phyloP scores from a whole-genome alignment of 345 rosid genomes.

The Schrenkiella parvula region DNA sequence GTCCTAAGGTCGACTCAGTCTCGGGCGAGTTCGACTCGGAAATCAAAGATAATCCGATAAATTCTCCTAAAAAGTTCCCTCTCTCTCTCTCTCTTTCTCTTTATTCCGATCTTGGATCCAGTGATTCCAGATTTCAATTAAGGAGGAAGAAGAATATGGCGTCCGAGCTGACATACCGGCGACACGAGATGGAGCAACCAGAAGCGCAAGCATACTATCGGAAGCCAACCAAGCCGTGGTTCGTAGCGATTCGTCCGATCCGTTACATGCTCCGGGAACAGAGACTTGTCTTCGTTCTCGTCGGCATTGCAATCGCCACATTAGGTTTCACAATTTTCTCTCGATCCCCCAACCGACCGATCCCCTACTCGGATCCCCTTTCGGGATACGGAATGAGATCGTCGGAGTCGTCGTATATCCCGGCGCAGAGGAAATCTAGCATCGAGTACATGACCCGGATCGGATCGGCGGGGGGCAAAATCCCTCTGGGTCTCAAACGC shows the following conservation, averaged over 20 bases:
- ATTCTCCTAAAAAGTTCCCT: neutral
- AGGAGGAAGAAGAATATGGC: slow-evolving; percentile 45
- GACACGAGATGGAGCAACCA: slow-evolving; percentile 61
- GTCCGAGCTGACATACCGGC: slow-evolving; percentile 75
- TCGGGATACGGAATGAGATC: slow-evolving; percentile 28
- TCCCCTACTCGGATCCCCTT: slow-evolving; percentile 17
- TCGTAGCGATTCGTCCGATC: slow-evolving; percentile 52
- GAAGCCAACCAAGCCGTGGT: slow-evolving; percentile 74
- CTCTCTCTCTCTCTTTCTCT: neutral
- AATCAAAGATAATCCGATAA: slow-evolving; percentile 3
- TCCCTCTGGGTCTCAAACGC: slow-evolving; percentile 79
- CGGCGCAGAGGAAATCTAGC: slow-evolving; percentile 25
- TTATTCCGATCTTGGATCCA: neutral
- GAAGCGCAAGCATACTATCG: slow-evolving; percentile 55
- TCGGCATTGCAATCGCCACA: slow-evolving; percentile 87
- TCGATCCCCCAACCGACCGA: slow-evolving; percentile 13
- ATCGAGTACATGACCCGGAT: slow-evolving; percentile 29
- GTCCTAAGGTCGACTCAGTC: slow-evolving; percentile 22
- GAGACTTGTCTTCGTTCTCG: slow-evolving; percentile 78
- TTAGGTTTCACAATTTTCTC: slow-evolving; percentile 60
- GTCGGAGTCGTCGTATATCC: slow-evolving; percentile 19
- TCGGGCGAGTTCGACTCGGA: slow-evolving; percentile 30
- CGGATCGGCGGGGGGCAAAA: slow-evolving; percentile 55
- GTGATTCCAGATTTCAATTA: neutral
- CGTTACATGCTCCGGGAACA: slow-evolving; percentile 86